These are phyloP conservation scores for Fusarium foetens DNA, from an alignment of 2,329 filamentous ascomycete species.

Conservation along the genomic window DNA sequence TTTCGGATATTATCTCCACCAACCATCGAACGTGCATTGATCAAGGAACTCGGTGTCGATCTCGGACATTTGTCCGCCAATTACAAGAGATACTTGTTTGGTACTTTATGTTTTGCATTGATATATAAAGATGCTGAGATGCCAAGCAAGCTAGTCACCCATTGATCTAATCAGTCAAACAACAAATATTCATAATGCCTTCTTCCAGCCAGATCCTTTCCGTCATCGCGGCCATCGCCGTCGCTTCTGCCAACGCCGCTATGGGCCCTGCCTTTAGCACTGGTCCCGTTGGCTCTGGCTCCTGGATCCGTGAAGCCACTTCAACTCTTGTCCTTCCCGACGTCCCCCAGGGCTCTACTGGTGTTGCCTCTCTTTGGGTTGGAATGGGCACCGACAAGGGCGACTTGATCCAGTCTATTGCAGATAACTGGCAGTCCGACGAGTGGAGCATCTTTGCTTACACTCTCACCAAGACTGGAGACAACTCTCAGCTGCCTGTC, in stretches of 20 bases:
- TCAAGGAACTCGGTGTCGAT: conserved; percentile 18
- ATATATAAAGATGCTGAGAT: background rate
- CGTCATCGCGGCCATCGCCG: conserved; percentile 28
- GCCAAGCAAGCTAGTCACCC: background rate
- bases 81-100: too few species aligned
- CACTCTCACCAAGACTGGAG: conserved; percentile 51
- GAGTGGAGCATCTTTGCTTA: conserved; percentile 57
- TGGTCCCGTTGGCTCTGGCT: conserved; percentile 52
- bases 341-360: conserved; percentile 49
- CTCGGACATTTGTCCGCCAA: conserved; percentile 7
- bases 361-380: conserved; percentile 57
- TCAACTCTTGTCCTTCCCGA: conserved; percentile 56
- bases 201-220: conserved; percentile 28
- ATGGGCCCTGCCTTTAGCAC: conserved; percentile 56
- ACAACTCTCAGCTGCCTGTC: conserved; percentile 30
- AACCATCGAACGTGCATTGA: background rate
- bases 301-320: conserved; percentile 56
- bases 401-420: conserved; percentile 59
- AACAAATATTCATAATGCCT: conserved; percentile 22
- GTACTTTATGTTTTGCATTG: background rate
- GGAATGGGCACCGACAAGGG: conserved; percentile 60
- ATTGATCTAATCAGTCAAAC: background rate
- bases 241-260: conserved; percentile 39
- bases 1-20: conserved; percentile 17
- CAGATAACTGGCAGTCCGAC: conserved; percentile 48